Conservation (phyloP, 305 asterid genomes). For the Fraxinus dipetala region DNA sequence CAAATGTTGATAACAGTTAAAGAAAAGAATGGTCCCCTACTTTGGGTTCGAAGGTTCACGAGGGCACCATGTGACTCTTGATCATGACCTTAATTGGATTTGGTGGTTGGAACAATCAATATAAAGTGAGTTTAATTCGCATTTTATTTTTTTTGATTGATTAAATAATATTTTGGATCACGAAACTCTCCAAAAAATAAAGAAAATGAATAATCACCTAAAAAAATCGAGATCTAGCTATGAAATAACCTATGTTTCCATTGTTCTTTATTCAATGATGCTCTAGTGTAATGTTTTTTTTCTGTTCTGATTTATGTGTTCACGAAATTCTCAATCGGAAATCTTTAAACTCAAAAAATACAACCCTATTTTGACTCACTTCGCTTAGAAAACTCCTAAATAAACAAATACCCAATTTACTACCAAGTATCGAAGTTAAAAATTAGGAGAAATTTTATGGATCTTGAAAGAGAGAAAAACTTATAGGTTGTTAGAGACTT, state of each 20-base stretch:
- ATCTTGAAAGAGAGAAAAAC: too few relatives aligned
- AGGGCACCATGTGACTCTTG: slow-evolving; percentile 10
- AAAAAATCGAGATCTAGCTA: not conserved
- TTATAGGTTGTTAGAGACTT: too few relatives aligned
- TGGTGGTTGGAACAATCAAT: not conserved
- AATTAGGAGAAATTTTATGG: too few relatives aligned
- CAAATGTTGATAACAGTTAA: not conserved
- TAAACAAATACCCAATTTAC: too few relatives aligned
- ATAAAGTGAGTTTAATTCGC: not conserved
- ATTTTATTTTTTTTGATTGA: not conserved
- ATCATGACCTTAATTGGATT: not conserved
- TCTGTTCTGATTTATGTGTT: too few relatives aligned
- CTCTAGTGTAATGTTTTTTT: not conserved
- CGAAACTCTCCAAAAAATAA: not conserved
- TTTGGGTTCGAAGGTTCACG: slow-evolving; percentile 1
- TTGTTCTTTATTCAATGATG: too few relatives aligned
- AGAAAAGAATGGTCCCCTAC: not conserved
- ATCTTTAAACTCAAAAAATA: too few relatives aligned
- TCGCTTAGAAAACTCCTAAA: not conserved
- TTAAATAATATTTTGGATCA: not conserved
- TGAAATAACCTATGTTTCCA: not conserved
- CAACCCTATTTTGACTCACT: not conserved
- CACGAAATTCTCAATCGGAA: not conserved
- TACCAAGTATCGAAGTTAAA: too few relatives aligned
- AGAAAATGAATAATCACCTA: too few relatives aligned